Evolutionary conservation across 75 land plant species (phyloP), one percentile per base, ranked within the genome.

Genomic region (Cunninghamia lanceolata): DNA sequence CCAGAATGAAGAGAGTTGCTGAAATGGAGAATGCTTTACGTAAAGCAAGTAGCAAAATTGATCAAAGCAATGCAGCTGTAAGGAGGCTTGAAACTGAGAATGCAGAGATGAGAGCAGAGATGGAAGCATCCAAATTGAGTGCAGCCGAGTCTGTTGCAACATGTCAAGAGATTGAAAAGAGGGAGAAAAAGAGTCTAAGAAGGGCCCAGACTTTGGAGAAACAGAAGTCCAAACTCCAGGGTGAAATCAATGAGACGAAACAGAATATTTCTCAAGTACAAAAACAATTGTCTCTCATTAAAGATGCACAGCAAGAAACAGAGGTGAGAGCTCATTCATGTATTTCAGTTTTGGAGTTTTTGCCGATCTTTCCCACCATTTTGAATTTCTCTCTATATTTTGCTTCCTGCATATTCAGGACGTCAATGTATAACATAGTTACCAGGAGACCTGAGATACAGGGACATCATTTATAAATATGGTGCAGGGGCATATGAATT

Each of bases 61-160:
- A 96, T 78, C 91, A 90, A 34, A 94, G 93, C 34, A 96, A 96
- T 89, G 91, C 93, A 39, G 91, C 89, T 59, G 92, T 94, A 76
- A 84, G 86, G 43, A 87, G 89, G 71, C 93, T 95, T 32, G 96
- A 96, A 88, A 89, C 84, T 82, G 99, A 95, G 83, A 96, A 96
- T 91, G 99, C 99, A 75, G 99, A 96, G 88, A 85, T 96, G 39
- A 86, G 95, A 68, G 99, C 99, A 45, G 99, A 96, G 87, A 92
- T 95, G 94, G 94, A 95, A 88, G 96, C 95, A 17, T 90, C 94
- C 19, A 96, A 95, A 86, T 87, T 96, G 79, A 96, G 93, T 91
- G 96, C 96, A n/a, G 88, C 96, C 46, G 99, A 96, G 74, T 96
- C 99, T 32, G 89, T 88, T 9, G 89, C 81, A 2, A 89, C 88